These are phyloP conservation scores for Fraxinus nigra DNA, from an alignment of 305 asterid genomes.

Conservation along the genomic window DNA sequence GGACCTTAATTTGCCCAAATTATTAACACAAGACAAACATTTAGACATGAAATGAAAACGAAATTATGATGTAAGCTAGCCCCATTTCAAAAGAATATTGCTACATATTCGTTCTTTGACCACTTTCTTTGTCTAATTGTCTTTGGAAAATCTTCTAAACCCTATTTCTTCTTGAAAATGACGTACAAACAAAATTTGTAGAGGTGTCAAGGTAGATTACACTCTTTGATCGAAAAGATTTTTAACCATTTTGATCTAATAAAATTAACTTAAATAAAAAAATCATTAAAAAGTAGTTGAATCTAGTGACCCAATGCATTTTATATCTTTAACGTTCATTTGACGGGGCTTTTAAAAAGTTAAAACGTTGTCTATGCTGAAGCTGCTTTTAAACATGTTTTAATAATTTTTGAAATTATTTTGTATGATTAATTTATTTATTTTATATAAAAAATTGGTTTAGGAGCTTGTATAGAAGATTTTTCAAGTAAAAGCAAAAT, in stretches of 20 bases:
- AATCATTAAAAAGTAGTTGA: neutral
- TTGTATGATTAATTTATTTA: neutral
- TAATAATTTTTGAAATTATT: neutral
- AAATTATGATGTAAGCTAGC: conserved; percentile 21
- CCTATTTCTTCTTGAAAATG: conserved; percentile 14
- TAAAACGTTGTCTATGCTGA: neutral
- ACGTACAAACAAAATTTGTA: conserved; percentile 2
- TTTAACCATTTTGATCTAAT: neutral
- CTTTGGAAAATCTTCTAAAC: conserved; percentile 15
- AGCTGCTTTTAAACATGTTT: neutral
- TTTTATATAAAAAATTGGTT: too few species aligned
- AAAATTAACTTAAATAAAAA: too few species aligned
- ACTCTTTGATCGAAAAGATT: neutral
- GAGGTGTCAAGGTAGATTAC: neutral
- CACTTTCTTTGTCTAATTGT: conserved; percentile 26
- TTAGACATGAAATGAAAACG: conserved; percentile 19
- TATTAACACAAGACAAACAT: neutral
- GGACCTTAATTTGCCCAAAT: neutral
- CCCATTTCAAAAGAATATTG: conserved; percentile 23
- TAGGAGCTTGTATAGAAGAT: neutral
- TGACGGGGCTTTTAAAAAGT: neutral
- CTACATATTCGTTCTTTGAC: conserved; percentile 16
- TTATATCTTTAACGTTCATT: neutral
- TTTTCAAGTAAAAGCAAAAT: neutral
- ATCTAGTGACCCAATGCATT: neutral